Evolutionary conservation across 2,329 filamentous ascomycete species (phyloP), one percentile per base, ranked within the genome.

Genomic region (Fusarium neocosmosporiellum): DNA sequence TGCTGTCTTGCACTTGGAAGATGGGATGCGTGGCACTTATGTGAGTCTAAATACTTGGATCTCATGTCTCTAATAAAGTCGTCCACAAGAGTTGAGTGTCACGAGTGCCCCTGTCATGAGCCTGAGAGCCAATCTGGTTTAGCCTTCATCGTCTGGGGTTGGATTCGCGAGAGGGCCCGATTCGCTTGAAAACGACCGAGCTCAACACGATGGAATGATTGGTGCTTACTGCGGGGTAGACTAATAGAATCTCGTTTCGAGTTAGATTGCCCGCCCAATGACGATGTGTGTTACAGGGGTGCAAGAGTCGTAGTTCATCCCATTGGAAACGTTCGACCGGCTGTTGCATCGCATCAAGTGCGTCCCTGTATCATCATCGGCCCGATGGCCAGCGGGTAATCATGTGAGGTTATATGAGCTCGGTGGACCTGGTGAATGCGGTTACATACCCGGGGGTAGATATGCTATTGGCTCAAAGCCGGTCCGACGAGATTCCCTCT

Each of bases 241-340:
- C n/a, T 53, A 46, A 63, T 71, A 46, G 43, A 27, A 67, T 50
- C 67, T 59, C 59, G 67, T 67, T 73, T 57, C 66, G 53, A 2
- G 63, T 68, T 59, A 37, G 36, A 24, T 31, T 10, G 29, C 27
- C 33, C 39, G 20, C 57, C 60, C 55, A 69, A 69, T 72, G 59
- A 13, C 24, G 59, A 70, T 60, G 31, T 24, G 14, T 16, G 22
- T n/a, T 24, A 31, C 70, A 73, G 41, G 70, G 70, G 37, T 67
- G n/a, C 34, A 24, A 41, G n/a, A 7, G 11, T 24, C 20, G 20
- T 20, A 33, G 20, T 46, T 43, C 7, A 29, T 41, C 37, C 24
- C 33, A 36, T 57, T 36, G 33, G 33, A 27, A 36, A 54, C 24
- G 20, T 20, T 33, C 11, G 27, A 34, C 29, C 20, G 14, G 31